Evolutionary conservation across 345 rosid species (phyloP).

Genomic region (Acer saccharum): DNA sequence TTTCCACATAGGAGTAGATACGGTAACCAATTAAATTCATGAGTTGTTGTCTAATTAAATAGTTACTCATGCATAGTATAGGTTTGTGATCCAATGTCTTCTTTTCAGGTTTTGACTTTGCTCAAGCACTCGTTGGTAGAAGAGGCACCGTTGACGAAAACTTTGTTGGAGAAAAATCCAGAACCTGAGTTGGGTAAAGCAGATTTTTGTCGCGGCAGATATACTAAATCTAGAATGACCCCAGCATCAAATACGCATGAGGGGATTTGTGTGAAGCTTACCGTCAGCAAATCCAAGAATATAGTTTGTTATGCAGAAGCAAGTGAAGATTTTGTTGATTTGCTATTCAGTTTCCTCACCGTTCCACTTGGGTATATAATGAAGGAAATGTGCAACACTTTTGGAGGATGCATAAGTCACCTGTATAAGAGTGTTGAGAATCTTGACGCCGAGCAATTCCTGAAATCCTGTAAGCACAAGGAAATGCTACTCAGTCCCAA

Average conservation of each 20-base stretch:
- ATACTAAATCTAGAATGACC: background rate
- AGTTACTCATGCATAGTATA: too few relatives aligned
- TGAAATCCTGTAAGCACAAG: slow-evolving; percentile 7
- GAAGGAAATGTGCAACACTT: slow-evolving; percentile 12
- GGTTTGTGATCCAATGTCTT: background rate
- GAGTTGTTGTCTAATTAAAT: too few relatives aligned
- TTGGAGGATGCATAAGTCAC: slow-evolving; percentile 13
- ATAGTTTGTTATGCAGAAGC: slow-evolving; percentile 29
- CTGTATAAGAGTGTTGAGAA: slow-evolving; percentile 15
- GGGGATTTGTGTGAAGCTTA: slow-evolving; percentile 16
- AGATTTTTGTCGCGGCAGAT: background rate
- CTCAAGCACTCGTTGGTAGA: slow-evolving; percentile 16
- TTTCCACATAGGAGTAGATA: background rate
- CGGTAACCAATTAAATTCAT: slow-evolving; percentile 14
- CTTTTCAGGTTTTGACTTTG: slow-evolving; percentile 26
- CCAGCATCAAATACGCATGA: background rate
- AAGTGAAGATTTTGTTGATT: slow-evolving; percentile 27
- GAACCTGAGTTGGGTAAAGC: background rate
- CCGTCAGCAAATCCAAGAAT: slow-evolving; percentile 28
- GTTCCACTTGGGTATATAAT: slow-evolving; percentile 28
- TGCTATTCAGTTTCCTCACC: slow-evolving; percentile 37
- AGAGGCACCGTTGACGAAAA: slow-evolving; percentile 20
- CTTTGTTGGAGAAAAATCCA: slow-evolving; percentile 13
- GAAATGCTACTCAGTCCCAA: slow-evolving; percentile 22
- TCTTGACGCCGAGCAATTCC: slow-evolving; percentile 15